Evolutionary conservation across 192 early-diverging fungal species (phyloP).

Genomic region (Chytriomyces sp.): DNA sequence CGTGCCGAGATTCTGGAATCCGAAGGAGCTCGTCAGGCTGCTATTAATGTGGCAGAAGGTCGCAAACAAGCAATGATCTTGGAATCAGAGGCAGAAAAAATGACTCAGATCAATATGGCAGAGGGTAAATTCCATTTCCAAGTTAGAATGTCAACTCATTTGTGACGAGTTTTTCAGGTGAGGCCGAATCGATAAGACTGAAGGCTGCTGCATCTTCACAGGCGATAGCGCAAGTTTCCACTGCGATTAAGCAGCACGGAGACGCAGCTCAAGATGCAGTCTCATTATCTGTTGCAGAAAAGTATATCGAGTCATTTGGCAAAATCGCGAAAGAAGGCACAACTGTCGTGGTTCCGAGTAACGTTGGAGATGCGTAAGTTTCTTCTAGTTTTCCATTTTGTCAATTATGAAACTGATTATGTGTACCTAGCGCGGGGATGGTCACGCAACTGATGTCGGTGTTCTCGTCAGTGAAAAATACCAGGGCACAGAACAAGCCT

Average conservation of each 20-base stretch:
- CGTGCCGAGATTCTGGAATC: constrained; percentile 86
- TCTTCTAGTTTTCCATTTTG: background rate
- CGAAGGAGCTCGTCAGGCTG: constrained; percentile 75
- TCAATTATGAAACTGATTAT: background rate
- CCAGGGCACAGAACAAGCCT: constrained; percentile 7
- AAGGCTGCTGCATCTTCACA: constrained; percentile 81
- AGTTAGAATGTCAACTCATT: constrained; percentile 8
- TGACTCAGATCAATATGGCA: constrained; percentile 89
- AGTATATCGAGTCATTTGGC: constrained; percentile 94
- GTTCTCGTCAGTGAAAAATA: constrained; percentile 37
- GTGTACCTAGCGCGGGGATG: constrained; percentile 64
- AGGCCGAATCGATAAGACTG: constrained; percentile 86
- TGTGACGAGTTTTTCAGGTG: constrained; percentile 53
- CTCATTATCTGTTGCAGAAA: constrained; percentile 89
- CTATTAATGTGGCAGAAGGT: constrained; percentile 98
- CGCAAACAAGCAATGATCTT: constrained; percentile 88
- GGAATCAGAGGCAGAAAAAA: constrained; percentile 91
- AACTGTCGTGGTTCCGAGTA: constrained; percentile 86
- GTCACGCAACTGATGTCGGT: constrained; percentile 79
- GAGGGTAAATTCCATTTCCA: constrained; percentile 52
- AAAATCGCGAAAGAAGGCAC: constrained; percentile 90
- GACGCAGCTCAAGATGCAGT: constrained; percentile 78
- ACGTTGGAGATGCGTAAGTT: constrained; percentile 73
- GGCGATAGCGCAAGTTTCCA: constrained; percentile 80
- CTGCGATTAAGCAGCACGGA: constrained; percentile 66